Evolutionary conservation across 495 filamentous ascomycete genomes (phyloP), one percentile per base, ranked within the genome.

Genomic region (Penicillium atrosanguineum): DNA sequence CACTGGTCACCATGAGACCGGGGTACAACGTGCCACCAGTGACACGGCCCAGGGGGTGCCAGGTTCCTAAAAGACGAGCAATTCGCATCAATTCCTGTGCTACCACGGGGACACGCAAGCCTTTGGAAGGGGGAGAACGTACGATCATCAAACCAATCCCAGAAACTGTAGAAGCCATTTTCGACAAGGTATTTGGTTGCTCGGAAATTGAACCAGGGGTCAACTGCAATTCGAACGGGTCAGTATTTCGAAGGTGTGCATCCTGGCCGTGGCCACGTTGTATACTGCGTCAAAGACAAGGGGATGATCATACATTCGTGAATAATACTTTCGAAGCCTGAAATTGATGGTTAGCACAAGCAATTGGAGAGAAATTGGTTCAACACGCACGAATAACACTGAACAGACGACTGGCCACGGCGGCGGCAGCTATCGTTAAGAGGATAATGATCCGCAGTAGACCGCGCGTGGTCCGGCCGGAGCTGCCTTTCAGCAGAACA

Each of bases 101-200:
- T 43, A 49, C 31, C 20, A 46, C 16, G 19, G 46, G 7, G 41
- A 52, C 48, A 28, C 46, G 64, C 48, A 53, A 54, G 54, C 44
- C 11, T 26, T 23, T 34, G 31, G 38, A 46, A 41, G 28, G 41
- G 53, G 52, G 42, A 42, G 20, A 56, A 72, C 84, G 44, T 81
- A 89, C 94, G 87, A 79, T 99, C 95, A 76, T 99, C 95, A 67
- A 99, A 99, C 95, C 95, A 99, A 74, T 99, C 93, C 95, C 95
- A 99, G 69, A 99, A 99, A 69, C 87, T 90, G 71, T 96, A 95
- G 75, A 99, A 97, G 53, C 95, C 95, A 82, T 99, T 80, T 63
- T 94, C 81, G 49, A 97, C 87, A 44, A 99, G 82, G 62, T 99
- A 97, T 75, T 97, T 97, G 44, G 95, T 97, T 56, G 95, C 95